A percentile compares a stretch with the other conserved stretches of the same genome.
These are phyloP conservation scores for Chaetothyriales sp. DNA, from an alignment of 2,329 filamentous ascomycete species.

Conservation along the genomic window DNA sequence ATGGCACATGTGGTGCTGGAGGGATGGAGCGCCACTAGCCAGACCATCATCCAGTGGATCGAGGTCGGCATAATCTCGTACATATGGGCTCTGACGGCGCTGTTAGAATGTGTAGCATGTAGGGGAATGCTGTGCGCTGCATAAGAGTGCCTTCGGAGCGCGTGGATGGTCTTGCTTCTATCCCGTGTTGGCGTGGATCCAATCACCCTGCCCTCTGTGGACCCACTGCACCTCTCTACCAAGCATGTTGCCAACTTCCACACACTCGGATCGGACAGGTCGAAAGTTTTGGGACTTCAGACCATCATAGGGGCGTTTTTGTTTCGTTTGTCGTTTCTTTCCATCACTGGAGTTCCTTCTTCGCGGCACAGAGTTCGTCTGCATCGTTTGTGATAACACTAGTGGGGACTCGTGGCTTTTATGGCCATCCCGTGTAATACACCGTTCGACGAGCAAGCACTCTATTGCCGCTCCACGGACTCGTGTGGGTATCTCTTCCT, in stretches of 20 bases:
- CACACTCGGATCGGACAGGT: not conserved
- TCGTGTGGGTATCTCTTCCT: not conserved
- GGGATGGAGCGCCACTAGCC: too few relatives aligned
- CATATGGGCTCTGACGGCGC: too few relatives aligned
- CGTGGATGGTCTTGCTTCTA: too few relatives aligned
- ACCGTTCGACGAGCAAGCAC: not conserved
- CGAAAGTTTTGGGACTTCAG: not conserved
- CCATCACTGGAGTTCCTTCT: not conserved
- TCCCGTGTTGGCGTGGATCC: too few relatives aligned
- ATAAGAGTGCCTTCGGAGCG: too few relatives aligned
- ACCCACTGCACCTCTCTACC: not conserved
- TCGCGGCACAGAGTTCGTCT: not conserved
- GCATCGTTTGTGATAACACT: not conserved
- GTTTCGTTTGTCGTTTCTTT: not conserved
- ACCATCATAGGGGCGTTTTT: not conserved
- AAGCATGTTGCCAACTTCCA: not conserved
- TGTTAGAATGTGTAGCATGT: too few relatives aligned
- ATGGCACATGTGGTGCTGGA: too few relatives aligned
- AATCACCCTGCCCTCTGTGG: not conserved
- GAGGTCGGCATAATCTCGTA: too few relatives aligned
- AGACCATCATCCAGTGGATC: too few relatives aligned
- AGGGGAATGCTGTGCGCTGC: too few relatives aligned
- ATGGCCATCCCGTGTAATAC: too few relatives aligned
- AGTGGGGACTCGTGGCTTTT: not conserved
- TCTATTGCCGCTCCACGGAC: not conserved